Percentiles rank a stretch among this genome's conserved stretches.
These are phyloP conservation scores for Epichloe sp. DNA, from an alignment of 2,329 filamentous ascomycete species.

Conservation along the genomic window DNA sequence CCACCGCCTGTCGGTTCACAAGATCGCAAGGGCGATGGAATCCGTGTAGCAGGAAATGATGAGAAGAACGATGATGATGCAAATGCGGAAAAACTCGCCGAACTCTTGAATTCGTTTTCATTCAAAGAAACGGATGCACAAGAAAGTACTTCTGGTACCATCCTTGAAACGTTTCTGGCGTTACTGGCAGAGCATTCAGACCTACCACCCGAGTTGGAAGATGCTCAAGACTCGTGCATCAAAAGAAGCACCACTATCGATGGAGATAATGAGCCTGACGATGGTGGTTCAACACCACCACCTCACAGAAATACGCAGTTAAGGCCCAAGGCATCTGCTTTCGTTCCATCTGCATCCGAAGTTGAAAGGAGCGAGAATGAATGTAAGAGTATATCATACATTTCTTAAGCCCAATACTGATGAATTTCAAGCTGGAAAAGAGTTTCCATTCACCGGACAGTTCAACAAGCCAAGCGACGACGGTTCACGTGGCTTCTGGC, in stretches of 20 bases:
- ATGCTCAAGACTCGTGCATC: not conserved
- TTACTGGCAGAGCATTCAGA: constrained; percentile 1
- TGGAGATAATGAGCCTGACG: not conserved
- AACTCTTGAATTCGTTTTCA: constrained; percentile 3
- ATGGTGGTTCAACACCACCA: not conserved
- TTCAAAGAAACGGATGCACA: not conserved
- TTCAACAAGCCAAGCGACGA: not conserved
- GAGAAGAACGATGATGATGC: not conserved
- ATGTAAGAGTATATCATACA: not conserved
- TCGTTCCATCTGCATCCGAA: not conserved
- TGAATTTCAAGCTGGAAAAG: not conserved
- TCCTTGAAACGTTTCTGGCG: constrained; percentile 3
- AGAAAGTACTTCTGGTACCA: not conserved
- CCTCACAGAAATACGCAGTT: not conserved
- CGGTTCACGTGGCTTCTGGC: not conserved
- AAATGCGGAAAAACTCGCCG: not conserved
- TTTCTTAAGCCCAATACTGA: not conserved
- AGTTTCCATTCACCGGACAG: constrained; percentile 1
- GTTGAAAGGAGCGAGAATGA: not conserved
- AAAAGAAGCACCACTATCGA: not conserved
- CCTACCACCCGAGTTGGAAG: not conserved
- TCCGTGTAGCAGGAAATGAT: not conserved
- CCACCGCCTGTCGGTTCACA: not conserved
- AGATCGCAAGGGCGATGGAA: not conserved
- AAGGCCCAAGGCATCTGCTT: not conserved